Evolutionary conservation across 1,284 basidiomycete genomes (phyloP).

Genomic region (Ganoderma resinaceum): DNA sequence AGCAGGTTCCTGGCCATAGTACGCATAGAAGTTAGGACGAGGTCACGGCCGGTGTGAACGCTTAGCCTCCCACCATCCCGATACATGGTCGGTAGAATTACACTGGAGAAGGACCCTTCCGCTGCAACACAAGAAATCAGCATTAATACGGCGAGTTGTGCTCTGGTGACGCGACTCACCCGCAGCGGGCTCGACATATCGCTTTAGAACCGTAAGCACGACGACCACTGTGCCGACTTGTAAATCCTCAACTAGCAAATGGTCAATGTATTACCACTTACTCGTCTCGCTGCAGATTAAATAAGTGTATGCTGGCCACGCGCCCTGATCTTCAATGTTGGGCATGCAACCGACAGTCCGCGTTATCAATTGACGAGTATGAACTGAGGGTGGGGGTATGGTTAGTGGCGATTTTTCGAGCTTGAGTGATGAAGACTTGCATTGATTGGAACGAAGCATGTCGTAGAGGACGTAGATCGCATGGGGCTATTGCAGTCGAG

Average conservation of each 20-base stretch:
- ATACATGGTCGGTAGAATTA: conserved; percentile 5
- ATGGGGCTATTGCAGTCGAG: not conserved
- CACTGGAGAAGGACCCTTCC: not conserved
- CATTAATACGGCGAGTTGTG: not conserved
- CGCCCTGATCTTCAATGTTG: conserved; percentile 3
- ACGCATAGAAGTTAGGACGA: not conserved
- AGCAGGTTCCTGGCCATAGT: conserved; percentile 1
- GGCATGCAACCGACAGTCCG: conserved; percentile 1
- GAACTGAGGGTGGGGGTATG: not conserved
- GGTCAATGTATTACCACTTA: not conserved
- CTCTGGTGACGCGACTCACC: not conserved
- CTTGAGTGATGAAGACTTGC: not conserved
- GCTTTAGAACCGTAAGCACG: conserved; percentile 1
- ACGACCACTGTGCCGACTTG: not conserved
- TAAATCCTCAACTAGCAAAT: not conserved
- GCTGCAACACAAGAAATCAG: not conserved
- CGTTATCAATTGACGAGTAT: not conserved
- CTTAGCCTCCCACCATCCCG: conserved; percentile 8
- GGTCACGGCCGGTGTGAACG: not conserved
- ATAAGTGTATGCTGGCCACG: conserved; percentile 3
- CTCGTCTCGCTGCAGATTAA: not conserved
- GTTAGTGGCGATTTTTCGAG: not conserved
- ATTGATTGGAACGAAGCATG: not conserved
- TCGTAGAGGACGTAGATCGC: not conserved
- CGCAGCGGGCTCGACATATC: not conserved